Percentiles rank a stretch among this genome's conserved stretches.
phyloP scores from a whole-genome alignment of 2,329 filamentous ascomycete genomes.

The Aspergillus floridensis region DNA sequence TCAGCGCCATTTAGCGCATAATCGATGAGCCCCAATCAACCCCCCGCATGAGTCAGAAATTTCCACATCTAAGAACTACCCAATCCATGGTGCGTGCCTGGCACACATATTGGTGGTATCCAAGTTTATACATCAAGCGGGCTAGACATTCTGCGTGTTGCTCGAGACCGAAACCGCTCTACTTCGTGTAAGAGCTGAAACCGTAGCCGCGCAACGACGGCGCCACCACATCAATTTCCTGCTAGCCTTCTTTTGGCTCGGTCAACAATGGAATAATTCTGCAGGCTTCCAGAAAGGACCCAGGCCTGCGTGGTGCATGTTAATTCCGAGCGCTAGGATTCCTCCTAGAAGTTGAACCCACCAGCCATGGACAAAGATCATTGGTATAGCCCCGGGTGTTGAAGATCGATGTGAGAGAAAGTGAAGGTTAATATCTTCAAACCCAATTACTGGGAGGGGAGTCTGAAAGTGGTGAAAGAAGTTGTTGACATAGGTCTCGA shows the following conservation, averaged over 20 bases:
- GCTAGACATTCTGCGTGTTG: neutral
- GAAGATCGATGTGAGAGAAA: conserved; percentile 60
- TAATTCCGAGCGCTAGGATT: neutral
- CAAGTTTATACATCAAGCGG: neutral
- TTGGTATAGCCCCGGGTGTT: conserved; percentile 56
- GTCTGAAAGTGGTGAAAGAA: conserved; percentile 59
- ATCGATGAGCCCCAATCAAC: conserved; percentile 1
- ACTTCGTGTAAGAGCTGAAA: conserved; percentile 49
- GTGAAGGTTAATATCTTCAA: conserved; percentile 61
- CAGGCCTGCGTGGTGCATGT: conserved; percentile 49
- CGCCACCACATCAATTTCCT: conserved; percentile 54
- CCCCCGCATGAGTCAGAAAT: neutral
- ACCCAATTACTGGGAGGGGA: conserved; percentile 55
- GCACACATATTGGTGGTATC: neutral
- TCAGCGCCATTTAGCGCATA: neutral
- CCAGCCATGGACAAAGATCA: conserved; percentile 68
- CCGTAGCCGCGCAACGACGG: conserved; percentile 58
- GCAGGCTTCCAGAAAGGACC: conserved; percentile 60
- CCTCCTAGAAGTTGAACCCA: conserved; percentile 12
- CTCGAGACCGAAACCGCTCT: conserved; percentile 17
- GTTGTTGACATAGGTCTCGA: conserved; percentile 52
- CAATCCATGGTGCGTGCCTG: no score
- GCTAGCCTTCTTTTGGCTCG: conserved; percentile 31
- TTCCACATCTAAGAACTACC: no score
- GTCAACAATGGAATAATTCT: conserved; percentile 48